Evolutionary conservation across 495 filamentous ascomycete genomes (phyloP), one percentile per base, ranked within the genome.

Genomic region (Tuber aestivum): DNA sequence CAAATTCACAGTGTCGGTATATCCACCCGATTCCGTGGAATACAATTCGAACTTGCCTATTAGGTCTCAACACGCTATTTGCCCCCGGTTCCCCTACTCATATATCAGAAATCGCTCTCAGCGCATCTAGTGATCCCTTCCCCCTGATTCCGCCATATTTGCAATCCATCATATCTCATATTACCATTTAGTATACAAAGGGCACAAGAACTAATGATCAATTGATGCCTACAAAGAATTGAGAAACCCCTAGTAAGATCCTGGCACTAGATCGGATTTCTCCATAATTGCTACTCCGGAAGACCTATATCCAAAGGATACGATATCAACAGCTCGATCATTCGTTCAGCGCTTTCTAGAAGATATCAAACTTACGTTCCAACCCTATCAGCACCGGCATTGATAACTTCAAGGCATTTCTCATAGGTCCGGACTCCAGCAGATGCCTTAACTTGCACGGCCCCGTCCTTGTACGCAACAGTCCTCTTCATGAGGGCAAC

Each of bases 321-420:
- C 16, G 56, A 65, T 65, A 65, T 65, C 27, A 65, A 65, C 27
- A 65, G 12, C 56, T 35, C 27, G 56, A 65, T 65, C 56, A 35
- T 65, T 65, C 56, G 56, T 65, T 65, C 27, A 23, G 23, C 18
- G 38, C 35, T n/a, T n/a, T 21, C 70, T 44, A 21, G 35, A n/a
- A 10, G 70, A 74, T 74, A 80, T 80, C 77, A 71, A 78, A 79
- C 76, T 79, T 70, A 82, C 76, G 89, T 88, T 45, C 91, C 91
- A 77, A 93, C 88, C 77, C 91, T 86, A 75, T 86, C 86, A 2
- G 91, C 91, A 8, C 91, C 91, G 32, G 89, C 90, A 83, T 89
- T 86, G 40, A 91, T 76, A 89, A 92, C 89, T 72, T 81, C 84
- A 72, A 87, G 61, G 77, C 85, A 86, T 76, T 89, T 87, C 72